Evolutionary conservation across 176 grass and related monocot species (phyloP).

Genomic region (Oryza meyeriana): DNA sequence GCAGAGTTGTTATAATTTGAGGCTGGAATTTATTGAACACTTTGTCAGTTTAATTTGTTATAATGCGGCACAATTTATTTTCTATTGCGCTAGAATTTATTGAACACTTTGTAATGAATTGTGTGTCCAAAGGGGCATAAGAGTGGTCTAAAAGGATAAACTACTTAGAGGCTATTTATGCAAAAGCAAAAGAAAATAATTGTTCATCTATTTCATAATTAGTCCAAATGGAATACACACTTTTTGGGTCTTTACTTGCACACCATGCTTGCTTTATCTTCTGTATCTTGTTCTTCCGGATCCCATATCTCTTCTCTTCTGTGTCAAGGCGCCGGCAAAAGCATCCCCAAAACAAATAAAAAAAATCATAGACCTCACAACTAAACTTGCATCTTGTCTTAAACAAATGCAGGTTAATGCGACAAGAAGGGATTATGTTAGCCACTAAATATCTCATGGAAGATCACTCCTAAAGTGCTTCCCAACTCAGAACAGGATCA

Average conservation of each 20-base stretch:
- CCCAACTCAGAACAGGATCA: not conserved
- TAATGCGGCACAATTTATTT: too few relatives aligned
- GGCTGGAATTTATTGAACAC: not conserved
- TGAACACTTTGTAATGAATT: not conserved
- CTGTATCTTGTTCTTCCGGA: not conserved
- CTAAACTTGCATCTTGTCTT: not conserved
- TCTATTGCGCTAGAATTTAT: not conserved
- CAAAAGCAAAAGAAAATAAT: not conserved
- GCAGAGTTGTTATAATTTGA: not conserved
- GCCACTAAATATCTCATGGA: constrained; percentile 8
- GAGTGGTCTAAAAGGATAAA: not conserved
- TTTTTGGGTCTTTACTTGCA: constrained; percentile 27
- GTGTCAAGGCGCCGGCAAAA: constrained; percentile 18
- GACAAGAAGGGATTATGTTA: not conserved
- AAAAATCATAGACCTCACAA: not conserved
- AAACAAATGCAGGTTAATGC: not conserved
- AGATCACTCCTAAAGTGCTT: not conserved
- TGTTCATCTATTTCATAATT: not conserved
- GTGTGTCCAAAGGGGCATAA: not conserved
- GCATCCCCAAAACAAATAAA: not conserved
- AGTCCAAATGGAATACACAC: not conserved
- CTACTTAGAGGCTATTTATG: not conserved
- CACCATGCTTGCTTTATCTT: constrained; percentile 1
- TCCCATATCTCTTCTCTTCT: constrained; percentile 25
- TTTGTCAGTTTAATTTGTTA: not conserved